phyloP scores from a whole-genome alignment of 1,139 yeast genomes.

The Candida gigantensis region DNA sequence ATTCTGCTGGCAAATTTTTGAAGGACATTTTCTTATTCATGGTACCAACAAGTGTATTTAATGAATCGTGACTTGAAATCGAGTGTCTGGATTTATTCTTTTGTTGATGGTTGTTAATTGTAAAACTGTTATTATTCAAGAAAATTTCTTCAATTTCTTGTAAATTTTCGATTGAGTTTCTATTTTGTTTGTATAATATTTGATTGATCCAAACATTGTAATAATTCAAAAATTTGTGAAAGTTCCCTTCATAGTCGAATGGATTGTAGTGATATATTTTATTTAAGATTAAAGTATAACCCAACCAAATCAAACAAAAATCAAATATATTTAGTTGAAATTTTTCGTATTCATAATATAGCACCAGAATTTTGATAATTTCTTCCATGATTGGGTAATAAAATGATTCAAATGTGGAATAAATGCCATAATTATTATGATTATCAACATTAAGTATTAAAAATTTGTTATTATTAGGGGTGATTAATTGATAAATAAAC shows the following conservation, averaged over 20 bases:
- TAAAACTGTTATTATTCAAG: no score
- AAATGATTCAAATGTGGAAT: constrained; percentile 10
- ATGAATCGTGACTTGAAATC: constrained; percentile 14
- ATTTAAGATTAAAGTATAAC: constrained; percentile 9
- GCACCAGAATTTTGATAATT: constrained; percentile 7
- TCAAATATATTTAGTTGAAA: constrained; percentile 7
- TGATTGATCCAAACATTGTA: constrained; percentile 15
- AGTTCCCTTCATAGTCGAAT: constrained; percentile 7
- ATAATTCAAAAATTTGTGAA: constrained; percentile 11
- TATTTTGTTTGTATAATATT: constrained; percentile 5
- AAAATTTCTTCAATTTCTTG: constrained; percentile 9
- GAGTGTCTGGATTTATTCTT: constrained; percentile 11
- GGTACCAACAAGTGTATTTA: constrained; percentile 10
- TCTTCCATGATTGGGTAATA: constrained; percentile 14
- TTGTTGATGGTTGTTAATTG: neutral
- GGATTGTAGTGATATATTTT: constrained; percentile 12
- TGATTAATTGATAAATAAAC: constrained; percentile 2
- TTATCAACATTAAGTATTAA: no score
- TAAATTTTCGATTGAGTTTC: constrained; percentile 4
- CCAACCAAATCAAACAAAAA: constrained; percentile 9
- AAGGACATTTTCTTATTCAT: constrained; percentile 11
- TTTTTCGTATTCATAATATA: constrained; percentile 8
- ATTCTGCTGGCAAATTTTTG: constrained; percentile 13
- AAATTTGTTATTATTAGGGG: neutral
- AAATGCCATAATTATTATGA: no score